These are phyloP conservation scores for Fomitopsis palustris DNA, from an alignment of 1,284 basidiomycete species.

Conservation along the genomic window DNA sequence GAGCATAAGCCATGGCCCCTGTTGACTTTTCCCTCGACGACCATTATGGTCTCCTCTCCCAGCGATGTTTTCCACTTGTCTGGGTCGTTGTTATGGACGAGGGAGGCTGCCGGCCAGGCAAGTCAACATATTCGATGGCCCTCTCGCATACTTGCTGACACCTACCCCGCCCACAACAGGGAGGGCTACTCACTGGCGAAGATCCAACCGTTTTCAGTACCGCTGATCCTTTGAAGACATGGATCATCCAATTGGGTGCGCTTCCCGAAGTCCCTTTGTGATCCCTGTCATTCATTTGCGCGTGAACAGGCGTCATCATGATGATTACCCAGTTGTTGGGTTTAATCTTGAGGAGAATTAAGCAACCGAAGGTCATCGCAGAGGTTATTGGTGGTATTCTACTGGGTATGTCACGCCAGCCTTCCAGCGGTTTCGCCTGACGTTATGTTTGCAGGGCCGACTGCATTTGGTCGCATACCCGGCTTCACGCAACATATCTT, in stretches of 20 bases:
- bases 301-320: slow-evolving; percentile 53
- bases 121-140: background rate
- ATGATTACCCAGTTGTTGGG: slow-evolving; percentile 71
- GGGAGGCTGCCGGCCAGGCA: background rate
- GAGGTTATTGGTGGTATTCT: slow-evolving; percentile 86
- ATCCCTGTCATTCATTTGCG: background rate
- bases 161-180: slow-evolving; percentile 7
- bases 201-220: slow-evolving; percentile 63
- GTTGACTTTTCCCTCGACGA: background rate
- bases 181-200: slow-evolving; percentile 59
- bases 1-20: background rate
- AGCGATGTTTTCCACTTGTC: background rate
- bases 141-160: background rate
- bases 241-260: slow-evolving; percentile 78
- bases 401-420: slow-evolving; percentile 51
- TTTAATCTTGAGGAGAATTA: slow-evolving; percentile 58
- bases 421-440: too few species aligned
- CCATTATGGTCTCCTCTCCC: background rate
- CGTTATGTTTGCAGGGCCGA: slow-evolving; percentile 4
- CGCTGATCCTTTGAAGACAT: slow-evolving; percentile 71
- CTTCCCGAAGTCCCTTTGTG: background rate
- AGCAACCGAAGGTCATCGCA: slow-evolving; percentile 85
- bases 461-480: slow-evolving; percentile 73
- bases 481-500: slow-evolving; percentile 73
- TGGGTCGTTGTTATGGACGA: background rate